Evolutionary conservation across 139 green algal species (phyloP), one percentile per base, ranked within the genome.

Genomic region (Pleodorina starrii): DNA sequence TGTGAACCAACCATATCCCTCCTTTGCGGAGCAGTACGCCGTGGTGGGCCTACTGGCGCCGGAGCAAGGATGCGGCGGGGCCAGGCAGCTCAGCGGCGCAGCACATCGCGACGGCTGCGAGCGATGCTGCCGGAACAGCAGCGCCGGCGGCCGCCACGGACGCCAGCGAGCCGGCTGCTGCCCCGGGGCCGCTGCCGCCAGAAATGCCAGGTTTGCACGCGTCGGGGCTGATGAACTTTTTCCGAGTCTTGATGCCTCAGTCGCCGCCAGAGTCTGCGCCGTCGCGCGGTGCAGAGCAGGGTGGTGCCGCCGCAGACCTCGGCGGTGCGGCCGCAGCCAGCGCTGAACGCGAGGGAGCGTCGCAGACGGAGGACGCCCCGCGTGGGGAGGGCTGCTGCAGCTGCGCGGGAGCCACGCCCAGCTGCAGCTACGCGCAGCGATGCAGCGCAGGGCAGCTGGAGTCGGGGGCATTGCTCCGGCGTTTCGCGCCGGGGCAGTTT

Each of bases 401-500:
- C n/a, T n/a, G n/a, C n/a, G n/a, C n/a, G n/a, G n/a, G n/a, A n/a
- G n/a, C n/a, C n/a, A 32, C 54, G 21, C 54, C 3, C 21, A 44
- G 25, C 27, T 42, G 44, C 14, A 7, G 32, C 29, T 89, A 83
- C 38, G 36, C 3, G 19, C 29, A 69, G 36, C 90, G 90, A 0
- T 93, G 90, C 36, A 17, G 27, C 0, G 7, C 16, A 12, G 87
- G 90, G 1, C n/a, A n/a, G 63, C 71, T 76, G 32, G 90, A 91
- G n/a, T 36, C 32, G 1, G 87, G 87, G 1, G 50, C 63, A 27
- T 35, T 74, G 9, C 91, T 91, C 38, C 63, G 83, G 1, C 86
- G 42, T 2, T 96, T 97, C 68, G 76, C 81, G 21, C 59, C 82
- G 5, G 42, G 57, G 29, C 91, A 42, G n/a, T 97, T 97, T 90